These are phyloP conservation scores for Verticillium zaregamsianum DNA, from an alignment of 2,329 filamentous ascomycete species.

Conservation along the genomic window DNA sequence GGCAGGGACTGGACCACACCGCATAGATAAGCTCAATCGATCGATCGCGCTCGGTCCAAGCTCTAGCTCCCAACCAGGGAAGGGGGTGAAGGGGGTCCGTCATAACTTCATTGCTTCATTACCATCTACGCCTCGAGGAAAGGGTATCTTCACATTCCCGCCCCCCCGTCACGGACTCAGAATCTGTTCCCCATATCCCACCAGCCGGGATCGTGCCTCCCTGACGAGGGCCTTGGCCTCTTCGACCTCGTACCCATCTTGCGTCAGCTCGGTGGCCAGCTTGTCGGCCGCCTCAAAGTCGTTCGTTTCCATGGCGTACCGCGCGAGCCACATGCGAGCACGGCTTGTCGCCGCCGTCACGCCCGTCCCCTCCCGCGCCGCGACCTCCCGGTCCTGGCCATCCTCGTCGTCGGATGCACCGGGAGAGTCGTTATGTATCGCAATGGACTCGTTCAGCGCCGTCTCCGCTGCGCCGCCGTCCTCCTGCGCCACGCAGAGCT, in stretches of 20 bases:
- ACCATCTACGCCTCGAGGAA: neutral
- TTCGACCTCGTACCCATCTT: constrained; percentile 94
- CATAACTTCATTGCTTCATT: neutral
- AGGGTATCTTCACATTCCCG: neutral
- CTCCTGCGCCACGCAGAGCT: constrained; percentile 89
- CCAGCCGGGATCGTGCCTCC: constrained; percentile 76
- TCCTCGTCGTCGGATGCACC: constrained; percentile 28
- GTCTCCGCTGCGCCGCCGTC: constrained; percentile 57
- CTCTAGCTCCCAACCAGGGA: neutral
- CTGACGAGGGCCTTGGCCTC: constrained; percentile 91
- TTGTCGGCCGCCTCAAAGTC: constrained; percentile 75
- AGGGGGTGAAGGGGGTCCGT: neutral
- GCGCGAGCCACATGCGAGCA: constrained; percentile 89
- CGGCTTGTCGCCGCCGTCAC: constrained; percentile 90
- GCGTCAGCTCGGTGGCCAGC: constrained; percentile 84
- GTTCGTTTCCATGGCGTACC: constrained; percentile 69
- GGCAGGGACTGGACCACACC: neutral
- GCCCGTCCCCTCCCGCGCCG: constrained; percentile 58
- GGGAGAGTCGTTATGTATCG: constrained; percentile 53
- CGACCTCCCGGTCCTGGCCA: constrained; percentile 20
- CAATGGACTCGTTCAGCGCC: constrained; percentile 43
- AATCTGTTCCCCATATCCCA: neutral
- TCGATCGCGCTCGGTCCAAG: neutral
- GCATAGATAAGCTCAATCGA: neutral
- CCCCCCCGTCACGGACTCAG: neutral